A percentile compares a stretch with the other conserved stretches of the same genome.
These are phyloP conservation scores for Arbutus unedo DNA, from an alignment of 148 eudicot genomes.

Conservation along the genomic window DNA sequence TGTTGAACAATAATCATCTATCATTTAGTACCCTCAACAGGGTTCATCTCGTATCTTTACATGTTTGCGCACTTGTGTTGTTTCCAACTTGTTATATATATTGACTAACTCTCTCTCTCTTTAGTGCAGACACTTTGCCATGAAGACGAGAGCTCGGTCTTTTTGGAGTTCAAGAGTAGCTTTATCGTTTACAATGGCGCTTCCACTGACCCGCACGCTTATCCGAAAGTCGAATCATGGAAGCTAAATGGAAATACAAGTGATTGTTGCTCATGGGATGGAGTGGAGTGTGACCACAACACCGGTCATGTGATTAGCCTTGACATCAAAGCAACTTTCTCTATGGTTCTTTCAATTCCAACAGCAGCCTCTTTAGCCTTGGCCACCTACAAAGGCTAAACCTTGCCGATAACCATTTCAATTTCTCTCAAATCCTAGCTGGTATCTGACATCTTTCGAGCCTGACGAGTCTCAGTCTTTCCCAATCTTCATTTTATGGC, in stretches of 20 bases:
- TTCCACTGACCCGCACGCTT: background rate
- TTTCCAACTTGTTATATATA: background rate
- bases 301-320: background rate
- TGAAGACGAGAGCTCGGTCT: conserved; percentile 17
- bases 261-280: conserved; percentile 26
- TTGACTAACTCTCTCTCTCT: background rate
- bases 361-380: conserved; percentile 22
- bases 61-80: background rate
- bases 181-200: background rate
- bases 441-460: background rate
- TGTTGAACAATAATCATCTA: no score
- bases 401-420: conserved; percentile 30
- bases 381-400: conserved; percentile 28
- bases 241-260: background rate
- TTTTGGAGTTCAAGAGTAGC: conserved; percentile 18
- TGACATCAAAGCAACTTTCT: background rate
- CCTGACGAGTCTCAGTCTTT: background rate
- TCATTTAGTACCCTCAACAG: no score
- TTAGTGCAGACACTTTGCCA: conserved; percentile 8
- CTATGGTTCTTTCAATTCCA: background rate
- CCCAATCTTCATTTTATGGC: background rate
- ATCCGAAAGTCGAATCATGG: conserved; percentile 16
- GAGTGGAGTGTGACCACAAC: background rate
- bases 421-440: conserved; percentile 31
- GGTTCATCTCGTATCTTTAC: background rate